These are phyloP conservation scores for Diaporthe citrichinensis DNA, from an alignment of 2,329 filamentous ascomycete genomes.

Conservation along the genomic window DNA sequence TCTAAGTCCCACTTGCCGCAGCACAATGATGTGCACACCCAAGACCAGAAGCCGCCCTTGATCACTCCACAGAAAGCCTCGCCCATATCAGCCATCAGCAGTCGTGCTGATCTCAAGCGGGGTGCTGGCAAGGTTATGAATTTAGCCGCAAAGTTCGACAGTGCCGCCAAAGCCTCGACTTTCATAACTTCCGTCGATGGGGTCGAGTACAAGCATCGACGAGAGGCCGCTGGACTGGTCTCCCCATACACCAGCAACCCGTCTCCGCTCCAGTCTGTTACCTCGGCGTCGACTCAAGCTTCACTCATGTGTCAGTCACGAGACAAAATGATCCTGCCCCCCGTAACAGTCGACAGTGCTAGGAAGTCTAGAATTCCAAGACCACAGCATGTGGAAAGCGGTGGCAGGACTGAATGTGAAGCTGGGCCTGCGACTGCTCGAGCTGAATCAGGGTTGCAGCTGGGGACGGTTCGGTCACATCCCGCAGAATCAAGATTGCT, in stretches of 20 bases:
- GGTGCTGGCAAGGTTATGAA: slow-evolving; percentile 58
- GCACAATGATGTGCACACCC: slow-evolving; percentile 15
- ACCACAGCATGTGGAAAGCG: slow-evolving; percentile 2
- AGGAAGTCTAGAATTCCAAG: slow-evolving; percentile 27
- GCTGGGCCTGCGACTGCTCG: background rate
- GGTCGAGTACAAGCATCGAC: slow-evolving; percentile 16
- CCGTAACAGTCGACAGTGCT: background rate
- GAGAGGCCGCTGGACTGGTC: slow-evolving; percentile 35
- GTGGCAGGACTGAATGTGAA: background rate
- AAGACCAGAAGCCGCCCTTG: slow-evolving; percentile 30
- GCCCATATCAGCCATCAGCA: background rate
- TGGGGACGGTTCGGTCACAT: background rate
- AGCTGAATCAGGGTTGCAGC: background rate
- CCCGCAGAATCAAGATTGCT: background rate
- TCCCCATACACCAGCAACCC: slow-evolving; percentile 41
- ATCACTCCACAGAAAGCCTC: slow-evolving; percentile 36
- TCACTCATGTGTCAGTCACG: slow-evolving; percentile 35
- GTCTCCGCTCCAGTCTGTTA: slow-evolving; percentile 30
- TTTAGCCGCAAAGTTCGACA: slow-evolving; percentile 68
- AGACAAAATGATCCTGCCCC: slow-evolving; percentile 17
- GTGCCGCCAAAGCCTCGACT: slow-evolving; percentile 47
- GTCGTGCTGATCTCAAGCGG: slow-evolving; percentile 41
- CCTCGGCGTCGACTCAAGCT: slow-evolving; percentile 33
- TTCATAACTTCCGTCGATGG: slow-evolving; percentile 40
- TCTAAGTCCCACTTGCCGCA: background rate